Conservation (phyloP, 352 stramenopile species). For the Pythium aquatile region DNA sequence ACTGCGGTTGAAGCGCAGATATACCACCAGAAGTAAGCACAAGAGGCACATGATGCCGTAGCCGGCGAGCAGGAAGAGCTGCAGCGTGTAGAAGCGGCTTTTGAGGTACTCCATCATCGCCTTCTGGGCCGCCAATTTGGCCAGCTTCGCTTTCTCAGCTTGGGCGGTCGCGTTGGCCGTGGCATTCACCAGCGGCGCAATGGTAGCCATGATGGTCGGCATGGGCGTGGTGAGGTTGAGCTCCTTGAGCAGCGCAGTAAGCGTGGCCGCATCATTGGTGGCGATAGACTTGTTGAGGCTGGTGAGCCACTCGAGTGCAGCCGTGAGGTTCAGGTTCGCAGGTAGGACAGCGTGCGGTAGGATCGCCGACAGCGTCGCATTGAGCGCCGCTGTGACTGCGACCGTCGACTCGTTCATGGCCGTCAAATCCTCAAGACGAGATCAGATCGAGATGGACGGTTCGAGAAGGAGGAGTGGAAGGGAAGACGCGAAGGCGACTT, state of each 20-base stretch:
- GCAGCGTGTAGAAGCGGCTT: conserved; percentile 10
- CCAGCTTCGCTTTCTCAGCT: conserved; percentile 29
- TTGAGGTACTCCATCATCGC: conserved; percentile 15
- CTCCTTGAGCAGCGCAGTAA: background rate
- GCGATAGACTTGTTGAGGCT: conserved; percentile 14
- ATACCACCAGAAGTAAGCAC: conserved; percentile 18
- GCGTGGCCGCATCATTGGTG: background rate
- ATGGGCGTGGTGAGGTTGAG: conserved; percentile 3
- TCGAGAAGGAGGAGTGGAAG: background rate
- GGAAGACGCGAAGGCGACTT: too few species aligned
- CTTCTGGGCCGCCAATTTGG: conserved; percentile 20
- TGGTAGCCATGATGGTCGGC: background rate
- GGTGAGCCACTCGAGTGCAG: conserved; percentile 21
- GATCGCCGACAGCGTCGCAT: conserved; percentile 13
- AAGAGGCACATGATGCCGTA: conserved; percentile 19
- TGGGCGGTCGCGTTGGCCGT: background rate
- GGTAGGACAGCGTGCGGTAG: conserved; percentile 15
- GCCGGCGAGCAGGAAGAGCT: conserved; percentile 14
- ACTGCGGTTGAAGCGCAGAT: conserved; percentile 34
- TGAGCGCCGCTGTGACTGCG: conserved; percentile 5
- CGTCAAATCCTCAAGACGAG: too few species aligned
- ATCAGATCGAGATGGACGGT: background rate
- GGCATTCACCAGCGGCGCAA: background rate
- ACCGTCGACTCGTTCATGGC: conserved; percentile 5
- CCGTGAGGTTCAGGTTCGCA: conserved; percentile 13